These are phyloP conservation scores for Candida nanaspora DNA, from an alignment of 805 yeast genomes.

Conservation along the genomic window DNA sequence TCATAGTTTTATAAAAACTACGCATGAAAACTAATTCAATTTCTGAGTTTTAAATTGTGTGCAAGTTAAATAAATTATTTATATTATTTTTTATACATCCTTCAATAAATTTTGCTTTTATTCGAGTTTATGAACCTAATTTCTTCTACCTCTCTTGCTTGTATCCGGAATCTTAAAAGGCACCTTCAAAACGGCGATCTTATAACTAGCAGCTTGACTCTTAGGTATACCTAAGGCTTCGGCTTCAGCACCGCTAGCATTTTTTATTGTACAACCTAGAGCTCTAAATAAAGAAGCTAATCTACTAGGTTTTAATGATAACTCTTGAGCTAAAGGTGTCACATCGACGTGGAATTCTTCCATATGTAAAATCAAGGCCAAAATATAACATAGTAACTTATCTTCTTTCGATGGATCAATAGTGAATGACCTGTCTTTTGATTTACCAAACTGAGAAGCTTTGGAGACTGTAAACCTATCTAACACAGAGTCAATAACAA, in stretches of 20 bases:
- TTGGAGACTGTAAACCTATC: conserved; percentile 62
- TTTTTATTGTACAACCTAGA: conserved; percentile 74
- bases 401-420: conserved; percentile 89
- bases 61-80: too few relatives aligned
- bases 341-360: conserved; percentile 70
- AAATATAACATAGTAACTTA: conserved; percentile 70
- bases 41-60: too few relatives aligned
- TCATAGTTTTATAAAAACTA: too few relatives aligned
- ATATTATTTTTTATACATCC: too few relatives aligned
- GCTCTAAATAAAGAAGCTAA: conserved; percentile 64
- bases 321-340: conserved; percentile 77
- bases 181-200: conserved; percentile 76
- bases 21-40: too few relatives aligned
- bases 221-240: conserved; percentile 65
- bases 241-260: conserved; percentile 66
- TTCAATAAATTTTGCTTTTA: too few relatives aligned
- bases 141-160: conserved; percentile 43
- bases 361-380: conserved; percentile 67
- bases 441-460: conserved; percentile 60
- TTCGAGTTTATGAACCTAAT: too few relatives aligned
- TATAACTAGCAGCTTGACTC: conserved; percentile 45
- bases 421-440: conserved; percentile 68
- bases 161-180: conserved; percentile 88
- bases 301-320: conserved; percentile 72
- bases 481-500: conserved; percentile 61